phyloP scores from a whole-genome alignment of 129 eudicot species.

The sunflower (Helianthus annuus) region DNA sequence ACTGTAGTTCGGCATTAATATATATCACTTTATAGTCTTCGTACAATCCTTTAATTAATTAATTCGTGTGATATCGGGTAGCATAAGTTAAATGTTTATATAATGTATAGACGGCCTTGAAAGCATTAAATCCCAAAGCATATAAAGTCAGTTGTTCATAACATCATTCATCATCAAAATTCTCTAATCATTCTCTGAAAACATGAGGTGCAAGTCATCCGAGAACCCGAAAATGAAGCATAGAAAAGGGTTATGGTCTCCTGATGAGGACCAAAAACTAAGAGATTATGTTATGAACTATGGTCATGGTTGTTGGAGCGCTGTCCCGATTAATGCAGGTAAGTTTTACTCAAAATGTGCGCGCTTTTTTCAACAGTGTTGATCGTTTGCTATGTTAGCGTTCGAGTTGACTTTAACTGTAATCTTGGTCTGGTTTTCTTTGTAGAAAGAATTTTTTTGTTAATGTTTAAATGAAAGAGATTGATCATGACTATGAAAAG shows the following conservation, averaged over 20 bases:
- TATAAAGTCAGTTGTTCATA: constrained; percentile 18
- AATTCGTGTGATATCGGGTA: neutral
- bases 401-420: neutral
- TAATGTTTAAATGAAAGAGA: neutral
- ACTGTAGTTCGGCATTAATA: constrained; percentile 18
- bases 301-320: constrained; percentile 1
- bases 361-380: neutral
- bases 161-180: constrained; percentile 25
- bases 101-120: neutral
- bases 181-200: constrained; percentile 22
- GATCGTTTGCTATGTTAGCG: neutral
- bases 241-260: neutral
- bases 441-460: neutral
- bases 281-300: constrained; percentile 3
- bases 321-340: neutral
- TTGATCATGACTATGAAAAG: neutral
- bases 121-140: constrained; percentile 20
- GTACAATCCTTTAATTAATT: neutral
- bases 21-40: constrained; percentile 7
- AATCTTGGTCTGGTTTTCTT: neutral
- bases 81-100: neutral
- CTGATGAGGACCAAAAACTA: constrained; percentile 8
- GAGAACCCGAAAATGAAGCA: constrained; percentile 33
- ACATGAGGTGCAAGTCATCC: constrained; percentile 45
- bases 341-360: neutral